Conservation (phyloP, 495 filamentous ascomycete genomes). For the Darksidea phi region DNA sequence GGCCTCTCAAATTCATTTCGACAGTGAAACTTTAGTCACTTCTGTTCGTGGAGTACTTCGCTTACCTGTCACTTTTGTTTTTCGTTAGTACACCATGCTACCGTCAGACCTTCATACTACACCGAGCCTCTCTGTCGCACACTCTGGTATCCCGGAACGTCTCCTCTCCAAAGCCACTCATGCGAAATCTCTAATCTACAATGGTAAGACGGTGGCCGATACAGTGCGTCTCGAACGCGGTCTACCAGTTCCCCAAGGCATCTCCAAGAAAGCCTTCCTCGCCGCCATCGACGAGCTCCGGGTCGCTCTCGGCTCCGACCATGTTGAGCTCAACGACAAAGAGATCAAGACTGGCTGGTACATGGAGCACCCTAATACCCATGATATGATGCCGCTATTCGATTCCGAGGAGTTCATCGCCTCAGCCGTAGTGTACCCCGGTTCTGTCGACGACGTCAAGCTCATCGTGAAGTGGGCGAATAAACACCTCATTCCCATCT, state of each 20-base stretch:
- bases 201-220: constrained; percentile 18
- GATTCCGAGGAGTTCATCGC: constrained; percentile 26
- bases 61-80: not conserved
- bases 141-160: constrained; percentile 21
- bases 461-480: constrained; percentile 22
- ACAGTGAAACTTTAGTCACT: too few relatives aligned
- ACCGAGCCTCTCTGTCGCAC: constrained; percentile 12
- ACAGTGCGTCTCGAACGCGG: constrained; percentile 4
- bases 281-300: constrained; percentile 10
- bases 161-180: constrained; percentile 24
- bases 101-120: constrained; percentile 4
- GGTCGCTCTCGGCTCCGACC: not conserved
- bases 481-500: constrained; percentile 22
- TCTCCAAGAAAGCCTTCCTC: constrained; percentile 15
- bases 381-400: constrained; percentile 30
- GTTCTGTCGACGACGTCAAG: constrained; percentile 19
- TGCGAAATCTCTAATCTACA: constrained; percentile 25
- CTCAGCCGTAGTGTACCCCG: constrained; percentile 17
- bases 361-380: constrained; percentile 33
- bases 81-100: not conserved
- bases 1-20: not conserved
- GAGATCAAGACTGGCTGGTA: constrained; percentile 30
- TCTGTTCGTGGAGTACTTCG: not conserved
- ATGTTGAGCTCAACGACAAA: constrained; percentile 21
- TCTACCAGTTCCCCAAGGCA: constrained; percentile 23